Evolutionary conservation across 345 rosid species (phyloP).

Genomic region (Pistacia atlantica): DNA sequence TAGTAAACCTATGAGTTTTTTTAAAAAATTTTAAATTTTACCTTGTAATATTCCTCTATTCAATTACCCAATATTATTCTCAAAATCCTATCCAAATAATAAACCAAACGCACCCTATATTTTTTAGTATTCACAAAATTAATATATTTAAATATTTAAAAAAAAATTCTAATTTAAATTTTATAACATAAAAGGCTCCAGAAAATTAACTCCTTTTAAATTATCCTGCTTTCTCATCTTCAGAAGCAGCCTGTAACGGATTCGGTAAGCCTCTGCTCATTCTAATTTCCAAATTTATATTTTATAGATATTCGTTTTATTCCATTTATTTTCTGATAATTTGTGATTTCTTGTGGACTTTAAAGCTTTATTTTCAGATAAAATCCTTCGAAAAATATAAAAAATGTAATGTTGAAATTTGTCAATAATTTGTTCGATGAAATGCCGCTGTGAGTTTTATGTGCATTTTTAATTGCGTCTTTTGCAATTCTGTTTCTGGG

Average conservation of each 20-base stretch:
- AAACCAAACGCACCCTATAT: too few relatives aligned
- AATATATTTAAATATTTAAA: too few relatives aligned
- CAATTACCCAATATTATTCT: too few relatives aligned
- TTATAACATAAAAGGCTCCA: too few relatives aligned
- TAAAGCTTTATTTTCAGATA: not conserved
- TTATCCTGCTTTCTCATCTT: not conserved
- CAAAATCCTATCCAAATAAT: too few relatives aligned
- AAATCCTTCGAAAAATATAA: rapidly evolving
- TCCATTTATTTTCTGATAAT: not conserved
- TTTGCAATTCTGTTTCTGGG: not conserved
- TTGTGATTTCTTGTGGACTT: not conserved
- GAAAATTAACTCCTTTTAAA: too few relatives aligned
- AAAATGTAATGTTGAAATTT: not conserved
- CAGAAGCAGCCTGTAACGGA: not conserved
- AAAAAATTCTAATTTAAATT: too few relatives aligned
- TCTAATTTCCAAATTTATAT: not conserved
- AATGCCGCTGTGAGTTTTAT: not conserved
- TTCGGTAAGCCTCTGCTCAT: not conserved
- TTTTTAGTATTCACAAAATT: too few relatives aligned
- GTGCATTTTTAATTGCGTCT: not conserved
- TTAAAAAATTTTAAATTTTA: too few relatives aligned
- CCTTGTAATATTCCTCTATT: too few relatives aligned
- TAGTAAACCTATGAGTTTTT: too few relatives aligned
- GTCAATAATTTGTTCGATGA: not conserved
- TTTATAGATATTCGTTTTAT: too few relatives aligned